phyloP scores from a whole-genome alignment of 169 alveolate genomes.

The Amoebophrya sp. region DNA sequence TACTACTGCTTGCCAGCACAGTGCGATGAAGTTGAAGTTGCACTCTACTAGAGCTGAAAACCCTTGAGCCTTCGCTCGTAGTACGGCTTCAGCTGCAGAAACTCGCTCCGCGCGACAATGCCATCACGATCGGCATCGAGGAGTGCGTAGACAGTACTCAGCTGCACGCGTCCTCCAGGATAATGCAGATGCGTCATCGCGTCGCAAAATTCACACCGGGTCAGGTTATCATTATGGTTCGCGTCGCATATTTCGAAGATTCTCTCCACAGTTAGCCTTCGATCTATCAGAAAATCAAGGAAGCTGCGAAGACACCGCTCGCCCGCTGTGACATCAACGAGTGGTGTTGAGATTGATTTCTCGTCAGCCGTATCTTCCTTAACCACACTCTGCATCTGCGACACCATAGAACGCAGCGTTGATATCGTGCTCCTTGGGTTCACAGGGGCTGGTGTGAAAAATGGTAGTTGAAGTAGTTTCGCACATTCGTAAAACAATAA shows the following conservation, averaged over 20 bases:
- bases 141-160: background rate
- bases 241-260: background rate
- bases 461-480: too few species aligned
- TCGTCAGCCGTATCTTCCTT: too few species aligned
- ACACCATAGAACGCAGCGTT: too few species aligned
- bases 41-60: background rate
- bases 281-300: background rate
- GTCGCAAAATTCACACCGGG: background rate
- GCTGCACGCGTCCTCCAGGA: background rate
- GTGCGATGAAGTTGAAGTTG: too few species aligned
- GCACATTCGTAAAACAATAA: too few species aligned
- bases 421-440: too few species aligned
- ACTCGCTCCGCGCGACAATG: background rate
- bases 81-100: conserved; percentile 7
- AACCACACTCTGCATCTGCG: too few species aligned
- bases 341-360: too few species aligned
- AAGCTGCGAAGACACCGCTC: too few species aligned
- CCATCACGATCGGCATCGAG: background rate
- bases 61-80: background rate
- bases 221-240: background rate
- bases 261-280: background rate
- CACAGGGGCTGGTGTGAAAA: too few species aligned
- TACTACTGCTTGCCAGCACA: too few species aligned
- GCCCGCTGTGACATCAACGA: too few species aligned
- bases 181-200: background rate